A percentile compares a stretch with the other conserved stretches of the same genome.
Conservation (phyloP, 257 asterid species). For the Verbena officinalis region DNA sequence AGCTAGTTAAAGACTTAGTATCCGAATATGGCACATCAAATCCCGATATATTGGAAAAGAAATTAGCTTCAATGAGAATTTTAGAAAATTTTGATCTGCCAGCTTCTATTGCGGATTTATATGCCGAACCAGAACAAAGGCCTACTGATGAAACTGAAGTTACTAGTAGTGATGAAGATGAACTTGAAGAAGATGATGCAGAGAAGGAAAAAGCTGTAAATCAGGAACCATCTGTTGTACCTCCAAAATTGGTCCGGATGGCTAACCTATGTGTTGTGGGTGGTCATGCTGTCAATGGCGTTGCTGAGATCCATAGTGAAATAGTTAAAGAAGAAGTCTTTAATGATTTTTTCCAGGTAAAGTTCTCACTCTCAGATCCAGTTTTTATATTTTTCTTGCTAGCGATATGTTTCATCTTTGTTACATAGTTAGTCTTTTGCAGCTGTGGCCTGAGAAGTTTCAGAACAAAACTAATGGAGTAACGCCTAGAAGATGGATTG, state of each 20-base stretch:
- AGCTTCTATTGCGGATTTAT: constrained; percentile 48
- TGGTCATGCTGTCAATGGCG: constrained; percentile 92
- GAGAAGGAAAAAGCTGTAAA: constrained; percentile 36
- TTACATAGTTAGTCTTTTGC: constrained; percentile 28
- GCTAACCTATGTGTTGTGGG: constrained; percentile 87
- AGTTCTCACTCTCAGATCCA: constrained; percentile 2
- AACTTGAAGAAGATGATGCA: constrained; percentile 39
- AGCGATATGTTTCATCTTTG: constrained; percentile 26
- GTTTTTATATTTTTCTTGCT: constrained; percentile 7
- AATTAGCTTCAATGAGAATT: constrained; percentile 69
- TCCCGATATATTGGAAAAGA: constrained; percentile 56
- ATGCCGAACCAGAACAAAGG: constrained; percentile 42
- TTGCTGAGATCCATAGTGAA: constrained; percentile 87
- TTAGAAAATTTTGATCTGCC: constrained; percentile 80
- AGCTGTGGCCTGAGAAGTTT: constrained; percentile 88
- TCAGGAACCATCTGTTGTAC: constrained; percentile 42
- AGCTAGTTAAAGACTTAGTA: constrained; percentile 70
- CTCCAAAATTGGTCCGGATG: constrained; percentile 77
- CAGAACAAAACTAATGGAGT: constrained; percentile 91
- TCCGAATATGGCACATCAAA: constrained; percentile 59
- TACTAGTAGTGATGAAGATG: constrained; percentile 36
- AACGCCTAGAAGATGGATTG: constrained; percentile 89
- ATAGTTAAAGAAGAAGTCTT: constrained; percentile 81
- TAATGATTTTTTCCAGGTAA: constrained; percentile 77
- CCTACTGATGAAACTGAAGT: constrained; percentile 30